Percentiles rank a stretch among this genome's conserved stretches.
Conservation (phyloP, 768 basidiomycete genomes). For the Kwoniella botswanensis region DNA sequence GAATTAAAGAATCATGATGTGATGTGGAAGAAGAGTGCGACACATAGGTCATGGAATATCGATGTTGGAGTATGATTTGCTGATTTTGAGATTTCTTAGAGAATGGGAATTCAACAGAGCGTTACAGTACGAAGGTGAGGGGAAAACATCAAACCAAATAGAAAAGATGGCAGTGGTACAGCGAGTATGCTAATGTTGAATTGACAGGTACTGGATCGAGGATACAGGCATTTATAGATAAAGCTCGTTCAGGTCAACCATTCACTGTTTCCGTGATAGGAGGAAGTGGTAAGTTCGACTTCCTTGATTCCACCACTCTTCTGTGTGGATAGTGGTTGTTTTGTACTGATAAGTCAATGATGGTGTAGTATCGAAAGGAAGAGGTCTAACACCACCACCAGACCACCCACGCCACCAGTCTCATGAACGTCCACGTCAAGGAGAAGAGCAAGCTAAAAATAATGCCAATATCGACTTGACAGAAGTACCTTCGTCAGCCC, state of each 20-base stretch:
- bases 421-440: background rate
- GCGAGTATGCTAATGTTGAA: background rate
- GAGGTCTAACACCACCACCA: conserved; percentile 37
- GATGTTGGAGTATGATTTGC: background rate
- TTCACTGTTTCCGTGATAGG: conserved; percentile 54
- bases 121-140: conserved; percentile 33
- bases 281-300: conserved; percentile 41
- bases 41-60: background rate
- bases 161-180: background rate
- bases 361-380: conserved; percentile 46
- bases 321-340: no score
- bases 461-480: conserved; percentile 3
- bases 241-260: conserved; percentile 42
- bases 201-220: conserved; percentile 43
- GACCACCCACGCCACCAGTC: background rate
- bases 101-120: conserved; percentile 38
- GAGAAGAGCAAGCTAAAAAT: conserved; percentile 1
- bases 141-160: no score
- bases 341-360: background rate
- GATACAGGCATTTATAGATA: conserved; percentile 46
- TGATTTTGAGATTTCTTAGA: background rate
- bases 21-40: no score
- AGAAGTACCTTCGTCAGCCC: background rate
- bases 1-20: background rate
- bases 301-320: no score